These are phyloP conservation scores for Pirum gemmata DNA, from an alignment of 78 protist genomes.

Conservation along the genomic window DNA sequence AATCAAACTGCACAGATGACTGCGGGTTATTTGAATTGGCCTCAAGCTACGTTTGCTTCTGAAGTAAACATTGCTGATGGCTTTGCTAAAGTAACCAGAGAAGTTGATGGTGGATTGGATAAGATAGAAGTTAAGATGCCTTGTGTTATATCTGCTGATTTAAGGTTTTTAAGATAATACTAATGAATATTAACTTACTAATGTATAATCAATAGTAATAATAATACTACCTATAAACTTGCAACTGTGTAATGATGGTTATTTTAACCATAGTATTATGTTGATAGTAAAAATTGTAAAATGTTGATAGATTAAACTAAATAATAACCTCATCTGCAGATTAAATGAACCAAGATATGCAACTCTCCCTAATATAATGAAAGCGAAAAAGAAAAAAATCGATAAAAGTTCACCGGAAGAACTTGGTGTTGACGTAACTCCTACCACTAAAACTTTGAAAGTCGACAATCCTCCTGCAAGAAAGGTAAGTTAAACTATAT, in stretches of 20 bases:
- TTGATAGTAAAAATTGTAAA: too few species aligned
- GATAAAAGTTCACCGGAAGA: slow-evolving; percentile 57
- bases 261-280: background rate
- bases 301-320: too few species aligned
- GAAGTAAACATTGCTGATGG: background rate
- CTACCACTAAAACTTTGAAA: slow-evolving; percentile 52
- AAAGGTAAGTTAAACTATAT: slow-evolving; percentile 20
- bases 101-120: slow-evolving; percentile 90
- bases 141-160: slow-evolving; percentile 84
- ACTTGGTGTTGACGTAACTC: slow-evolving; percentile 70
- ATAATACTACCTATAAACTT: too few species aligned
- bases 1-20: slow-evolving; percentile 89
- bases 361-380: slow-evolving; percentile 86
- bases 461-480: slow-evolving; percentile 52
- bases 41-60: slow-evolving; percentile 59
- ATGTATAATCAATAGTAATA: too few species aligned
- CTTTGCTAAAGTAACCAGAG: too few species aligned
- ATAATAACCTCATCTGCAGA: too few species aligned
- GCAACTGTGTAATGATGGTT: too few species aligned
- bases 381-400: slow-evolving; percentile 80
- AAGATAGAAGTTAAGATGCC: slow-evolving; percentile 76
- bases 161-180: slow-evolving; percentile 55
- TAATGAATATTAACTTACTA: too few species aligned
- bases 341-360: slow-evolving; percentile 93
- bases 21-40: slow-evolving; percentile 82